A percentile compares a stretch with the other conserved stretches of the same genome.
phyloP scores from a whole-genome alignment of 169 alveolate species.

The Plasmodium gonderi region DNA sequence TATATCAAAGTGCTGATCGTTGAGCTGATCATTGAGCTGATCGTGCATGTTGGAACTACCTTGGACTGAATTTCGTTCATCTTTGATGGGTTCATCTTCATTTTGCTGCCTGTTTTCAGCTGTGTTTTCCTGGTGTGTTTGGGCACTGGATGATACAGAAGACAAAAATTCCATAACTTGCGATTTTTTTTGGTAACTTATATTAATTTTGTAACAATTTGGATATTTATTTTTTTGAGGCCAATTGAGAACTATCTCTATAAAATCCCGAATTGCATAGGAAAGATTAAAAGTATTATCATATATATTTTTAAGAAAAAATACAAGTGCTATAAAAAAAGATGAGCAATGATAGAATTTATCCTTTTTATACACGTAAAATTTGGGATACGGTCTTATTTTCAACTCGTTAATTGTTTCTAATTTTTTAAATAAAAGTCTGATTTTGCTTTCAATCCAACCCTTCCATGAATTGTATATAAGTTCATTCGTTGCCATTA shows the following conservation, averaged over 20 bases:
- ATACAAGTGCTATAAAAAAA: slow-evolving; percentile 52
- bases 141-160: not conserved
- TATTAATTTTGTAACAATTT: slow-evolving; percentile 48
- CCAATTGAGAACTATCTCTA: slow-evolving; percentile 60
- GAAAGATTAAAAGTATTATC: slow-evolving; percentile 65
- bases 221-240: slow-evolving; percentile 54
- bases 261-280: slow-evolving; percentile 62
- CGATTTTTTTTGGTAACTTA: slow-evolving; percentile 48
- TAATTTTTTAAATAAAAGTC: slow-evolving; percentile 85
- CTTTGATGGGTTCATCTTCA: not conserved
- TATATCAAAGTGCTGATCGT: no score
- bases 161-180: slow-evolving; percentile 52
- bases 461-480: slow-evolving; percentile 89
- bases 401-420: slow-evolving; percentile 84
- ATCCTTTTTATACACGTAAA: slow-evolving; percentile 44
- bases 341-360: slow-evolving; percentile 41
- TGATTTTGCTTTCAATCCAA: slow-evolving; percentile 88
- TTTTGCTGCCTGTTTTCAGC: not conserved
- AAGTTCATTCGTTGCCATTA: slow-evolving; percentile 83
- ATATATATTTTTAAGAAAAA: slow-evolving; percentile 42
- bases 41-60: no score
- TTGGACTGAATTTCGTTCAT: no score
- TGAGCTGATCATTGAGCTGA: no score
- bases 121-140: not conserved
- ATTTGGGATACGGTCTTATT: slow-evolving; percentile 87